phyloP scores from a whole-genome alignment of 2,329 filamentous ascomycete species.

The Alternaria ethzedia region DNA sequence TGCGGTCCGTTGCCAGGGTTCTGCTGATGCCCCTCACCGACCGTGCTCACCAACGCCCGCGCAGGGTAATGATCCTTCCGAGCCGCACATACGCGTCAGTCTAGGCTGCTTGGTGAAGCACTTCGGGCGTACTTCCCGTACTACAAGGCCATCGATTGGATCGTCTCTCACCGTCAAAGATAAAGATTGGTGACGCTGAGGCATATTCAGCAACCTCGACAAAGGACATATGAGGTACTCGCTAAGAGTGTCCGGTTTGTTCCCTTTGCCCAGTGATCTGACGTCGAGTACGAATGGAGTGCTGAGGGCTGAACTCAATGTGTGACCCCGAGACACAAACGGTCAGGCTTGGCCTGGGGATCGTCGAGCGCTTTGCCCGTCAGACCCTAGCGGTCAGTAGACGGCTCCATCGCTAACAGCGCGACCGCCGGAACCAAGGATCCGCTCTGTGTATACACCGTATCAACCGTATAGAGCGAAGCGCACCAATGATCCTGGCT shows the following conservation, averaged over 20 bases:
- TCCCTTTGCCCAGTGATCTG: not conserved
- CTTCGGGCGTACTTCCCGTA: not conserved
- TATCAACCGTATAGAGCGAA: conserved; percentile 4
- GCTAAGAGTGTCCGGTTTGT: not conserved
- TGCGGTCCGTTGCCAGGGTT: not conserved
- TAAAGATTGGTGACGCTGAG: not conserved
- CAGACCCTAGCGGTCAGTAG: not conserved
- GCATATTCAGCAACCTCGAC: not conserved
- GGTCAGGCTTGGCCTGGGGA: conserved; percentile 3
- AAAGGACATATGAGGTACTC: not conserved
- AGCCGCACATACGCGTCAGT: not conserved
- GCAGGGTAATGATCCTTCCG: not conserved
- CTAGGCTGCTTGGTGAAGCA: not conserved
- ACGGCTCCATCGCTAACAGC: conserved; percentile 8
- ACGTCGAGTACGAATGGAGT: not conserved
- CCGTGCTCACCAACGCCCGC: not conserved
- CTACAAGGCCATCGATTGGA: not conserved
- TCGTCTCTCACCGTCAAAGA: not conserved
- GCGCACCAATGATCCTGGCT: not conserved
- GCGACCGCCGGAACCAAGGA: conserved; percentile 9
- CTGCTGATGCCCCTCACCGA: not conserved
- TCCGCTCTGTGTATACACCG: conserved; percentile 8
- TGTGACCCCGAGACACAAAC: not conserved
- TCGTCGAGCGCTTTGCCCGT: conserved; percentile 15
- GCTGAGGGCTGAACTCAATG: not conserved